Base-by-base conservation (phyloP, 148 eudicot genomes). In the Amaranthus hypochondriacus region DNA sequence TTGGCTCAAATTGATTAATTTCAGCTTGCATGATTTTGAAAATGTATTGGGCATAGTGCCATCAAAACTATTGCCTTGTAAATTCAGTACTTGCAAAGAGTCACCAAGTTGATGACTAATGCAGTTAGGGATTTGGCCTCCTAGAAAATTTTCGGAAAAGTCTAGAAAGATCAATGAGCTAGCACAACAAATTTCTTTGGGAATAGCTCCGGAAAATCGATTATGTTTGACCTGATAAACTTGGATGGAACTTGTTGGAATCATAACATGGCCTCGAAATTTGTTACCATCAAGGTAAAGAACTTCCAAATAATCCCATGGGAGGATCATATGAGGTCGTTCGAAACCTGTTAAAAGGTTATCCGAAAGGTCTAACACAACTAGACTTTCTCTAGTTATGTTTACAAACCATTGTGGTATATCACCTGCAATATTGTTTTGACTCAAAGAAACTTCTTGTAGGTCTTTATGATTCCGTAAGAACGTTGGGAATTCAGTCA, bases 381-480 rank as follows among this genome's bases (percentile, higher is more conserved):
- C 7, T 2, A 28, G 73, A 39, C 2, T 13, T 4, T 56, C 66
- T 69, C 51, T 58, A 48, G 78, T 66, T 5, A 48, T 48, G 73
- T 84, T 84, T 46, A 69, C 63, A 9, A 84, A 44, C 84, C 84
- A 84, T 3, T 58, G 54, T 0, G 82, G 85, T 15, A 83, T 52
- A 10, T 2, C 12, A 4, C 72, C 77, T 11, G 28, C 4, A 43
- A 76, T 62, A 6, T 18, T 18, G 51, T 76, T 76, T n/a, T 43
- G 48, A 1, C 12, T 3, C 0, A 76, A 62, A 9, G 9, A 7
- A 1, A 76, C 28, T 7, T 0, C 0, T 5, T 46, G 46, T 18
- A 76, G 7, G 47, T 70, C 67, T 1, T 65, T 59, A 5, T 62
- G 74, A 53, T 62, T 4, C 6, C 14, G 13, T 9, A 70, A 55